Percentiles rank a stretch among this genome's conserved stretches.
Evolutionary conservation across 441 rosid species (phyloP).

Genomic region (Sinapis alba): DNA sequence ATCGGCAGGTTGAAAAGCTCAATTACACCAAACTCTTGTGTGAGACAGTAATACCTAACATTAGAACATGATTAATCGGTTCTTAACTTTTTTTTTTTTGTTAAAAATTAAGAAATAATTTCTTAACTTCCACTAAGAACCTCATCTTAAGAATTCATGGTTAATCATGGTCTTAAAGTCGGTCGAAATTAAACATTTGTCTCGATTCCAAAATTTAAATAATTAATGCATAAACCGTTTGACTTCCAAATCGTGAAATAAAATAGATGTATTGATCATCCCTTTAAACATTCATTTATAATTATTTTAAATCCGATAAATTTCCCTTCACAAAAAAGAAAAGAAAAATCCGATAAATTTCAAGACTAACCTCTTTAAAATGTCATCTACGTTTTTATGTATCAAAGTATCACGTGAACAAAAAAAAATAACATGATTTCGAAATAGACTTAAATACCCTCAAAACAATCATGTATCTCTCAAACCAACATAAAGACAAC

Average conservation of each 20-base stretch:
- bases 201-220: neutral
- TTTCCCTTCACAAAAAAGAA: too few relatives aligned
- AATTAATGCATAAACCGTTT: neutral
- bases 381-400: neutral
- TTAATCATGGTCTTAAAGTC: too few relatives aligned
- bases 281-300: neutral
- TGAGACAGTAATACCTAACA: neutral
- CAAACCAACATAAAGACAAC: neutral
- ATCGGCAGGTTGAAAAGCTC: neutral
- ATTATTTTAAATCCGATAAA: too few relatives aligned
- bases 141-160: too few relatives aligned
- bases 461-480: neutral
- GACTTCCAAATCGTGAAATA: neutral
- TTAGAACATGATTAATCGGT: too few relatives aligned
- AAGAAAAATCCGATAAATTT: too few relatives aligned
- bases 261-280: neutral
- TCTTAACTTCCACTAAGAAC: too few relatives aligned
- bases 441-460: neutral
- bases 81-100: too few relatives aligned
- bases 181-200: neutral
- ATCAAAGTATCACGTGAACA: neutral
- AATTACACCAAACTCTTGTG: neutral
- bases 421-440: neutral
- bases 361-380: neutral
- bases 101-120: too few relatives aligned